Evolutionary conservation across 495 filamentous ascomycete species (phyloP), one percentile per base, ranked within the genome.

Genomic region (Oidiodendron maius): DNA sequence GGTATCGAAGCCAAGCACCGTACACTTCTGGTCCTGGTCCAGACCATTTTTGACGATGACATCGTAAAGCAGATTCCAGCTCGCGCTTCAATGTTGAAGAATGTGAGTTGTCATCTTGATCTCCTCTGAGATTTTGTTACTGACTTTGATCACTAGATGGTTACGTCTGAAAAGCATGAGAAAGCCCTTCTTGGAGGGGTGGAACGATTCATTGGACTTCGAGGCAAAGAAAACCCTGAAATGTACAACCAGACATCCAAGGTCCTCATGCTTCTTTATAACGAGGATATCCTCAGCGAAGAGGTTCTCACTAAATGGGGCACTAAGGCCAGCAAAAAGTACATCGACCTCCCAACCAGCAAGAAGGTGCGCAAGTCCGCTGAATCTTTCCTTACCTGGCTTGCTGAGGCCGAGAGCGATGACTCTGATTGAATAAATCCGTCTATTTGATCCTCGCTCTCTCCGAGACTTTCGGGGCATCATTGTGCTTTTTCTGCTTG

Each of bases 151-250:
- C 13, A 25, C 9, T 40, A 84, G 84, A 77, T 96, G 73, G 80
- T 94, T 59, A 84, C 81, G 18, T 87, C 87, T 21, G 93, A 98
- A 59, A 82, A 84, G 46, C 91, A 97, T 65, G 81, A 97, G 72
- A 96, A 93, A 77, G 91, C 93, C 44, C 83, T 98, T 66, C 82
- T 98, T n/a, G 94, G 94, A 59, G 93, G 93, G 50, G 90, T 86
- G 26, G 93, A 98, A 69, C 89, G 91, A 51, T 91, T 96, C 55
- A 77, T 97, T 42, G 69, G 69, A 52, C 51, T 65, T 25, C 69
- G 71, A 43, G 81, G 87, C 65, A 84, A 84, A 58, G 84, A 94
- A 26, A 79, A 85, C 59, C 81, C 89, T 1, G 81, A 89, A 39
- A 79, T 95, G 59, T 76, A 87, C 46, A 67, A 81, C 25, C 78